Evolutionary conservation across 768 basidiomycete species (phyloP).

Genomic region (Auricularia sp.): DNA sequence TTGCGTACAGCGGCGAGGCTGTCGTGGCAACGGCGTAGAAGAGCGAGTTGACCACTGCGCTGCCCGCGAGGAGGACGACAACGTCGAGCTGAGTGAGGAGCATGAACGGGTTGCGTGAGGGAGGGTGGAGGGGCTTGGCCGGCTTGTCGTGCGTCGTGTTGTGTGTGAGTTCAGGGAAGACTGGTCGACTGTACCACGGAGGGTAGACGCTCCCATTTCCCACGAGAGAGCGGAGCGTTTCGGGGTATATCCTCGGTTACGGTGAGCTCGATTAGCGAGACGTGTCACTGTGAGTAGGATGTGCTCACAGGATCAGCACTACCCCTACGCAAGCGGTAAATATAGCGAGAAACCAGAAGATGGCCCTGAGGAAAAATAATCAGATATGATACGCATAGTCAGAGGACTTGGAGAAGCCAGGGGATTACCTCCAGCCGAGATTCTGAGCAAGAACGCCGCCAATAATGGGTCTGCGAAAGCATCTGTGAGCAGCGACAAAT

Average conservation of each 20-base stretch:
- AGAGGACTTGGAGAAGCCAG: neutral
- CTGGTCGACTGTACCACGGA: constrained; percentile 19
- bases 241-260: constrained; percentile 29
- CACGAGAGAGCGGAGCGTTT: constrained; percentile 31
- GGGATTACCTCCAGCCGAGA: constrained; percentile 53
- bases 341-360: constrained; percentile 57
- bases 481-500: neutral
- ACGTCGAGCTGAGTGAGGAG: constrained; percentile 50
- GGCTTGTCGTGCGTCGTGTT: constrained; percentile 5
- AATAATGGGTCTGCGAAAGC: constrained; percentile 33
- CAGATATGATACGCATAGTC: neutral
- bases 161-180: constrained; percentile 19
- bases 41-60: constrained; percentile 42
- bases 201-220: constrained; percentile 36
- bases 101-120: constrained; percentile 44
- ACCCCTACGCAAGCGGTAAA: constrained; percentile 35
- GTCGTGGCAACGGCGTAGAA: constrained; percentile 54
- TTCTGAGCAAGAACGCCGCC: constrained; percentile 40
- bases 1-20: constrained; percentile 50
- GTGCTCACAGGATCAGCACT: constrained; percentile 35
- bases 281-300: constrained; percentile 12
- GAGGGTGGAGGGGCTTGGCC: constrained; percentile 21
- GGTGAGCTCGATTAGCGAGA: neutral
- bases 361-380: constrained; percentile 31
- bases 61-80: constrained; percentile 41